A percentile compares a stretch with the other conserved stretches of the same genome.
phyloP scores from a whole-genome alignment of 768 basidiomycete species.

The Naganishia friedmannii region DNA sequence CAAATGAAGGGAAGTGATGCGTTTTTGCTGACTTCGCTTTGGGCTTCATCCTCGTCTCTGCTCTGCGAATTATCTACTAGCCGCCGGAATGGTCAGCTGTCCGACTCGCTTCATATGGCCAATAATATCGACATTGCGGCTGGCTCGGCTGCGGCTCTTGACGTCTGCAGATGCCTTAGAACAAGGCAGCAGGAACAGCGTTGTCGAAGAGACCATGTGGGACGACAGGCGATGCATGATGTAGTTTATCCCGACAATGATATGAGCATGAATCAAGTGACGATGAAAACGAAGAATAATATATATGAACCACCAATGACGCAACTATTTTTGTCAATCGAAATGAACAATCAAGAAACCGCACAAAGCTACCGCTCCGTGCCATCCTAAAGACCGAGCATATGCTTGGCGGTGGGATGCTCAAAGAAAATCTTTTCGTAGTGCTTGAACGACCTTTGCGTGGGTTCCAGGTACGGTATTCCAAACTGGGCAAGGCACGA shows the following conservation, averaged over 20 bases:
- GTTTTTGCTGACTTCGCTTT: neutral
- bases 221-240: neutral
- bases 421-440: conserved; percentile 35
- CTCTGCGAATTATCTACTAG: conserved; percentile 28
- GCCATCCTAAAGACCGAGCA: neutral
- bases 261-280: too few relatives aligned
- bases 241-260: too few relatives aligned
- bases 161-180: too few relatives aligned
- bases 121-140: neutral
- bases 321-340: too few relatives aligned
- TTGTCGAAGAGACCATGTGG: neutral
- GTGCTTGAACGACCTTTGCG: conserved; percentile 36
- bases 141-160: too few relatives aligned
- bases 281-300: too few relatives aligned
- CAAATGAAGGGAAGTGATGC: neutral
- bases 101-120: conserved; percentile 38
- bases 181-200: too few relatives aligned
- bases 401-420: neutral
- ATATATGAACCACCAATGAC: too few relatives aligned
- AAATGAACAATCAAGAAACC: neutral
- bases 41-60: neutral
- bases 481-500: conserved; percentile 33
- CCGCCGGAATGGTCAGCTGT: conserved; percentile 50
- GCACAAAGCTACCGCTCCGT: too few relatives aligned
- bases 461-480: conserved; percentile 41